Evolutionary conservation across 352 stramenopile species (phyloP).

Genomic region (Phytopythium cucurbitacearum): DNA sequence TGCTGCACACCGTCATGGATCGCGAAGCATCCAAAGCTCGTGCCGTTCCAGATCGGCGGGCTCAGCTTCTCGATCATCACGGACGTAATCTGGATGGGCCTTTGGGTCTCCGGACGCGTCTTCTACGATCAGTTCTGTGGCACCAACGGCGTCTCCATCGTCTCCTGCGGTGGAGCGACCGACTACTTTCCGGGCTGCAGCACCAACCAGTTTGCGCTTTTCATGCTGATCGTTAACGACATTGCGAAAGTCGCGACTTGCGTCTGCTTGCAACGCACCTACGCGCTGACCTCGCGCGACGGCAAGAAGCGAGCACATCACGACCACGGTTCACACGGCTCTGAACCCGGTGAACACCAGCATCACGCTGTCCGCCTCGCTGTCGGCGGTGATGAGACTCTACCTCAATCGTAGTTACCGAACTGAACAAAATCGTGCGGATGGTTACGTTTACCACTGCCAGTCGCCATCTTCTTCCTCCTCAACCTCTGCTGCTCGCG

Average conservation of each 20-base stretch:
- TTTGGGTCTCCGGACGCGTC: constrained; percentile 67
- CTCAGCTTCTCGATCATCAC: constrained; percentile 56
- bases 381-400: not conserved
- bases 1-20: constrained; percentile 51
- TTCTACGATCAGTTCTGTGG: constrained; percentile 79
- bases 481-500: constrained; percentile 41
- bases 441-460: constrained; percentile 17
- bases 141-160: constrained; percentile 47
- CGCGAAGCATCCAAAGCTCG: constrained; percentile 35
- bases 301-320: not conserved
- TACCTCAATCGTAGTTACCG: too few species aligned
- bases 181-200: constrained; percentile 64
- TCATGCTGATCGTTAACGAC: constrained; percentile 55
- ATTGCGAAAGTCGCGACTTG: constrained; percentile 44
- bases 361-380: not conserved
- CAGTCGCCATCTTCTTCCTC: constrained; percentile 28
- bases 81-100: constrained; percentile 69
- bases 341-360: not conserved
- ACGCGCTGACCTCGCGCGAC: constrained; percentile 13
- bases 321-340: not conserved
- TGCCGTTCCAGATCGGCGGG: constrained; percentile 44
- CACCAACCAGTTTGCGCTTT: constrained; percentile 69
- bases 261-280: constrained; percentile 40
- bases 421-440: too few species aligned
- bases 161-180: constrained; percentile 54